Percentiles rank a stretch among this genome's conserved stretches.
Conservation (phyloP, 73 alveolate species). For the Paramecium bursaria region DNA sequence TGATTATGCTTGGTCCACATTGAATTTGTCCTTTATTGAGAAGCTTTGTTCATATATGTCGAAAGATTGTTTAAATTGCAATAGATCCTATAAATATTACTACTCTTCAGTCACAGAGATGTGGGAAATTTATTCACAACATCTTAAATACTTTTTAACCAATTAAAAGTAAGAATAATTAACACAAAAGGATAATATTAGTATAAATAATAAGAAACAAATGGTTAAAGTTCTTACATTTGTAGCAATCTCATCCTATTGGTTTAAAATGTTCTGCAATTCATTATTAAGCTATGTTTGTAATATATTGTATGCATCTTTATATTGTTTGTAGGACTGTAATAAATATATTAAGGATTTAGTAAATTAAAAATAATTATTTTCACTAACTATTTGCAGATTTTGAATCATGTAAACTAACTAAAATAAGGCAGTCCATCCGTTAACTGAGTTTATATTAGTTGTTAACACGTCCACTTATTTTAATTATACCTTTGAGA, state of each 20-base stretch:
- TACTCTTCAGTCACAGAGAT: background rate
- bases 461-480: slow-evolving; percentile 20
- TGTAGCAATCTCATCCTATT: too few species aligned
- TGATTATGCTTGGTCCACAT: background rate
- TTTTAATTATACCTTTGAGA: slow-evolving; percentile 8
- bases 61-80: background rate
- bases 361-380: background rate
- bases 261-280: background rate
- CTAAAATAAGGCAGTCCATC: slow-evolving; percentile 57
- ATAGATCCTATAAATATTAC: background rate
- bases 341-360: slow-evolving; percentile 29
- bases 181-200: background rate
- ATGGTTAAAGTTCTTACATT: too few species aligned
- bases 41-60: slow-evolving; percentile 42
- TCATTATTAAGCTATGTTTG: slow-evolving; percentile 17
- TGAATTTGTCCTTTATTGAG: slow-evolving; percentile 28
- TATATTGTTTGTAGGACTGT: slow-evolving; percentile 14
- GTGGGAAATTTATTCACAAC: slow-evolving; percentile 43
- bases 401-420: slow-evolving; percentile 18
- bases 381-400: background rate
- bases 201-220: background rate
- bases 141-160: slow-evolving; percentile 26
- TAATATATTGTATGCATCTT: background rate
- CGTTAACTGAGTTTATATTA: slow-evolving; percentile 18
- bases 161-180: slow-evolving; percentile 31